Evolutionary conservation across 495 filamentous ascomycete species (phyloP), one percentile per base, ranked within the genome.

Genomic region (Talaromyces nanjingensis): DNA sequence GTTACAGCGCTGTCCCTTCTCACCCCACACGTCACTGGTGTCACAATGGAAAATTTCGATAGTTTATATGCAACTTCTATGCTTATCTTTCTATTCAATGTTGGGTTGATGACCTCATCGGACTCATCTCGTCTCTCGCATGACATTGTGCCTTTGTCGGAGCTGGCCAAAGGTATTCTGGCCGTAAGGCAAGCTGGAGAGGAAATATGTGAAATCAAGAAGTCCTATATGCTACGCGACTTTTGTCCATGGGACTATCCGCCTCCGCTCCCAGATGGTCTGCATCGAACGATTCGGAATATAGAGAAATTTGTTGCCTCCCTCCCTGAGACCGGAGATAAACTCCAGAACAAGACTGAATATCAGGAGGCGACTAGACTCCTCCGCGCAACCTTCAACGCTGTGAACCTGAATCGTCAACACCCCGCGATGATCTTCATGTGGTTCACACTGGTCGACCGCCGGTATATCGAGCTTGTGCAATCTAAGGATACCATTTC

Each of bases 341-440:
- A 54, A 24, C 25, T 22, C 16, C 39, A 24, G 4, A 31, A 53
- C 27, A 49, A 39, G n/a, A 53, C 33, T 14, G 60, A 62, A 31
- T 45, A 62, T 45, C 37, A 62, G 25, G 12, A 45, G 22, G 42
- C 60, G 7, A 31, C 20, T n/a, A 27, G 11, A 25, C 25, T 62
- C n/a, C 60, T 62, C 24, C 60, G 60, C 12, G 25, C 11, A 2
- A 62, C 60, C 20, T 22, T 52, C 27, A 31, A 62, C 27, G 60
- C 37, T 31, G 24, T 62, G 2, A 29, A 29, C 20, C n/a, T 31
- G 37, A 62, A 62, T 31, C 37, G 4, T 31, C 11, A 62, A 18
- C 60, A 62, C 14, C 60, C 60, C 2, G 60, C 60, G 25, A 31
- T 62, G 42, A 12, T 62, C 4, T 62, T 62, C n/a, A 49, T 62